phyloP scores from a whole-genome alignment of 495 filamentous ascomycete species.

The Penicillium alfredii region DNA sequence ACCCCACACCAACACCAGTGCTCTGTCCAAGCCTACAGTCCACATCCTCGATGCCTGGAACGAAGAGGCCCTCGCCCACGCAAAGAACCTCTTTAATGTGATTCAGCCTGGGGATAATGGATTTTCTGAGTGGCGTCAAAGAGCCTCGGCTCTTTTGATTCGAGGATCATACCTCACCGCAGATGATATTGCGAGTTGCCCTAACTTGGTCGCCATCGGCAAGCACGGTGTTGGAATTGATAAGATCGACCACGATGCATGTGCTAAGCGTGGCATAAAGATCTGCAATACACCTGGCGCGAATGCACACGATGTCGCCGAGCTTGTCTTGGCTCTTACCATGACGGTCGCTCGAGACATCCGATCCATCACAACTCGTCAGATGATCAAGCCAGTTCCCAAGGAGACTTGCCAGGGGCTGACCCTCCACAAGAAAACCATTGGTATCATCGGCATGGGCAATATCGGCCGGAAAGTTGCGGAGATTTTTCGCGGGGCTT shows the following conservation, averaged over 20 bases:
- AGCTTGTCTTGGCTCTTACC: conserved; percentile 28
- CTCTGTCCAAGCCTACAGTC: conserved; percentile 21
- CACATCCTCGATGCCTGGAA: conserved; percentile 23
- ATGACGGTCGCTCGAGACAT: conserved; percentile 27
- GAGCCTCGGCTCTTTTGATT: conserved; percentile 18
- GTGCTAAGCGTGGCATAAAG: conserved; percentile 37
- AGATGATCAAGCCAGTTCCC: conserved; percentile 23
- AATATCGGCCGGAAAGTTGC: conserved; percentile 33
- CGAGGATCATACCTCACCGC: conserved; percentile 23
- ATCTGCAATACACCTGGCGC: conserved; percentile 48
- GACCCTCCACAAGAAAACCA: conserved; percentile 25
- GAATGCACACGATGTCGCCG: conserved; percentile 31
- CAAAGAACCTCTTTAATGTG: conserved; percentile 21
- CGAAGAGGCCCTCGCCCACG: conserved; percentile 15
- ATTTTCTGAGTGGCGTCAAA: conserved; percentile 19
- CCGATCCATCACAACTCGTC: conserved; percentile 26
- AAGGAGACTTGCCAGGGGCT: conserved; percentile 28
- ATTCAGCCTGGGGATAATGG: conserved; percentile 17
- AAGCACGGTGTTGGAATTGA: conserved; percentile 49
- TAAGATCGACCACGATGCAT: conserved; percentile 45
- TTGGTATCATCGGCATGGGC: conserved; percentile 38
- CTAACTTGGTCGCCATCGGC: conserved; percentile 27
- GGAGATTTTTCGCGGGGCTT: conserved; percentile 30
- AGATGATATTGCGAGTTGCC: conserved; percentile 22
- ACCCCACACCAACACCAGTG: neutral